Base-by-base conservation (phyloP, 495 filamentous ascomycete genomes). In the Glarea lozoyensis region DNA sequence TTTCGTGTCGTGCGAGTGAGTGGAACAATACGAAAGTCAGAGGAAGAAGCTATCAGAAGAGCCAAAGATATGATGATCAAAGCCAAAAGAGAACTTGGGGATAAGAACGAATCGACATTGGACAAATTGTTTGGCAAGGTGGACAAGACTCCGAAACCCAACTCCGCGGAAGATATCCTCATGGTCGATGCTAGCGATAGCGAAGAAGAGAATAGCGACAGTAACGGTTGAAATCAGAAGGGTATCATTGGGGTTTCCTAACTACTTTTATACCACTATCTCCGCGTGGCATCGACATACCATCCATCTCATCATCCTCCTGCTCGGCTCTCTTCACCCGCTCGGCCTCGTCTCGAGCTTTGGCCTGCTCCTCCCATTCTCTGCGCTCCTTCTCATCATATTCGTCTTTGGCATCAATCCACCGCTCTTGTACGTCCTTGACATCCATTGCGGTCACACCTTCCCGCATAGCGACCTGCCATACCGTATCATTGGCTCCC, bases 401-500 rank as follows among this genome's bases (percentile, higher is more conserved):
- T 49, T 78, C 84, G 10, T 94, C 92, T 57, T 86, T 89, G 23
- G 78, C 66, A 62, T 95, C 88, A 9, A 98, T 57, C 92, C 92
- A 98, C 53, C 92, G 67, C 64, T 98, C 92, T 61, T 98, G 88
- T 49, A 96, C 78, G 63, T 98, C 92, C 35, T 75, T 66, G 2
- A 85, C 75, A 58, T 92, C 86, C 76, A 89, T 79, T 45, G 76
- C 68, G 12, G 81, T 79, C 43, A 79, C 66, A 20, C 87, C 87
- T 47, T 95, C 87, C 16, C 89, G 78, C 72, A 96, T 89, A 1
- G 92, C 88, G 33, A 96, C 76, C 57, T 92, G 83, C 92, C 92
- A 98, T 13, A 97, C 72, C 19, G 77, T 83, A 60, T 98, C 92
- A 53, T 96, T 95, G 37, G 88, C 82, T 0, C 88, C 92, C 60